Percentiles rank a stretch among this genome's conserved stretches.
Evolutionary conservation across 805 yeast genomes (phyloP).

Genomic region (Ogataea pilisensis): DNA sequence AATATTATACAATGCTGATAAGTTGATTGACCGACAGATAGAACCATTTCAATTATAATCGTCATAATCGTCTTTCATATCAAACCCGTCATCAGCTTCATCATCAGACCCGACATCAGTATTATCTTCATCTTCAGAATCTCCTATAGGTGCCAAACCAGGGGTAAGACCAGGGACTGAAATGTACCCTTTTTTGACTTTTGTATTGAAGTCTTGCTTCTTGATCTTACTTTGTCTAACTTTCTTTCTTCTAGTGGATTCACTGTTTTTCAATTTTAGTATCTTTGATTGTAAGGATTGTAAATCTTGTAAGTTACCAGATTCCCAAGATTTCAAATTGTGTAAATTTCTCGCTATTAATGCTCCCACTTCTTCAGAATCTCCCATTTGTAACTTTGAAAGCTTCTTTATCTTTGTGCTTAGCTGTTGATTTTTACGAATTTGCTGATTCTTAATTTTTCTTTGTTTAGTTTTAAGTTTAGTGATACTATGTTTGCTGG

Average conservation of each 20-base stretch:
- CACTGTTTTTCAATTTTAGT: conserved; percentile 40
- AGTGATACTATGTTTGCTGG: conserved; percentile 8
- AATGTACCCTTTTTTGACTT: conserved; percentile 40
- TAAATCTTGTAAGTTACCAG: conserved; percentile 35
- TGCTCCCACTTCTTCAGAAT: conserved; percentile 32
- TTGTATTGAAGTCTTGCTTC: conserved; percentile 34
- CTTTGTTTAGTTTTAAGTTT: conserved; percentile 19
- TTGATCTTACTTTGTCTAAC: conserved; percentile 29
- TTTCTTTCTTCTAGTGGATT: conserved; percentile 34
- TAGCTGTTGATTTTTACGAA: conserved; percentile 10
- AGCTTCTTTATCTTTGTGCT: conserved; percentile 18
- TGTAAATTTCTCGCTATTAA: conserved; percentile 38
- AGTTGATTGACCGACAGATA: neutral
- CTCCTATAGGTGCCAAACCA: conserved; percentile 79
- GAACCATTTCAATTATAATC: conserved; percentile 22
- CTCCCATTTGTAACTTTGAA: conserved; percentile 21
- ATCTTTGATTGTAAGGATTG: conserved; percentile 39
- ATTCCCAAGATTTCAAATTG: conserved; percentile 39
- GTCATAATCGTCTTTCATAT: conserved; percentile 28
- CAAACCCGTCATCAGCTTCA: conserved; percentile 1
- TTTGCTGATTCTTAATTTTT: conserved; percentile 13
- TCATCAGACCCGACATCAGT: conserved; percentile 19
- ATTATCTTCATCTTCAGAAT: conserved; percentile 45
- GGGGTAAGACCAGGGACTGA: conserved; percentile 70
- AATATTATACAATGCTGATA: neutral